Evolutionary conservation across 768 basidiomycete genomes (phyloP).

Genomic region (Trametopsis cervina): DNA sequence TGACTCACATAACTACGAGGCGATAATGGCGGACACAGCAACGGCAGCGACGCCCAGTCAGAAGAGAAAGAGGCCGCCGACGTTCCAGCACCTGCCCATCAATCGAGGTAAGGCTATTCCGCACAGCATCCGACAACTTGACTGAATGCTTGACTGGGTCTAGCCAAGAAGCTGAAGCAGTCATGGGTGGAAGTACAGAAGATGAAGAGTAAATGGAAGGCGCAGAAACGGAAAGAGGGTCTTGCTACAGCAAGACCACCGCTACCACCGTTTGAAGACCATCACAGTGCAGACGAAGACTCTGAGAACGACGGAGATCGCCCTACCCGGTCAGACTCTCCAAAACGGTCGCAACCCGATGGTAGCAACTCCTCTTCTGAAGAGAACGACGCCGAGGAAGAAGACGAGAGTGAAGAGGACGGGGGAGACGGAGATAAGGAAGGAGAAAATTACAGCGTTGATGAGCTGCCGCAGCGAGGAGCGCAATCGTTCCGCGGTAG

Average conservation of each 20-base stretch:
- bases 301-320: background rate
- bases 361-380: background rate
- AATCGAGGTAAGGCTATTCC: slow-evolving; percentile 43
- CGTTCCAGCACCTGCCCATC: slow-evolving; percentile 60
- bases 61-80: slow-evolving; percentile 59
- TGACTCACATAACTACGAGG: slow-evolving; percentile 3
- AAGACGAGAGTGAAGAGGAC: background rate
- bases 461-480: background rate
- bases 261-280: slow-evolving; percentile 11
- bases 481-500: background rate
- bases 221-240: slow-evolving; percentile 52
- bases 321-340: background rate
- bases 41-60: slow-evolving; percentile 20
- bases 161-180: slow-evolving; percentile 77
- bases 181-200: slow-evolving; percentile 74
- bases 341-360: background rate
- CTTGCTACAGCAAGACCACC: slow-evolving; percentile 16
- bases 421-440: background rate
- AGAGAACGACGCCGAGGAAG: background rate
- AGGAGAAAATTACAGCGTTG: background rate
- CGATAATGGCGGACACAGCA: slow-evolving; percentile 8
- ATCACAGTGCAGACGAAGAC: background rate
- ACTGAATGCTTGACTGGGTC: slow-evolving; percentile 7
- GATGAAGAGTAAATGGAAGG: slow-evolving; percentile 73
- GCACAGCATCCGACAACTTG: background rate